Percentiles rank a stretch among this genome's conserved stretches.
phyloP scores from a whole-genome alignment of 305 asterid species.

The Petunia hybrid region DNA sequence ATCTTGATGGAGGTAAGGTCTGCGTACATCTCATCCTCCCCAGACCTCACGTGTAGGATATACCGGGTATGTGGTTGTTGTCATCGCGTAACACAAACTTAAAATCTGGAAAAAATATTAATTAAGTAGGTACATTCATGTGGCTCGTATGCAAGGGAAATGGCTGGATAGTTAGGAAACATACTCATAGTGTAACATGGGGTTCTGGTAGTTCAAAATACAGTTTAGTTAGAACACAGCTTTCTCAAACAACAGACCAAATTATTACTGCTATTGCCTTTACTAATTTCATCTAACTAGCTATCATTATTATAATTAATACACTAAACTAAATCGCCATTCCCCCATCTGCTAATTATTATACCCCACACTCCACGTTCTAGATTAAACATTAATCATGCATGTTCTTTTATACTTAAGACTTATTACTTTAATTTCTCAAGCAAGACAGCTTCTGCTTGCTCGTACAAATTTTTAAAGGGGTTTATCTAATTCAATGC shows the following conservation, averaged over 20 bases:
- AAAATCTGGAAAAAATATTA: too few species aligned
- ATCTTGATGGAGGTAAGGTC: too few species aligned
- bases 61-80: too few species aligned
- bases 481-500: background rate
- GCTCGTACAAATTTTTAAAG: constrained; percentile 7
- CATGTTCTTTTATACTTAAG: background rate
- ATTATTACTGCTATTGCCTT: constrained; percentile 40
- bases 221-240: constrained; percentile 38
- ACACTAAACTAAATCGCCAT: background rate
- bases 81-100: too few species aligned
- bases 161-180: background rate
- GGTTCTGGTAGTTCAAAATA: constrained; percentile 19
- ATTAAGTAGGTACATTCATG: background rate
- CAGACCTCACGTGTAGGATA: too few species aligned
- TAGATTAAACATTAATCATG: background rate
- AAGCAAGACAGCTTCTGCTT: background rate
- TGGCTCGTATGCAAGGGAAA: constrained; percentile 4
- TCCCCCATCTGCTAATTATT: constrained; percentile 24
- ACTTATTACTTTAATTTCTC: background rate
- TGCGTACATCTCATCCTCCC: too few species aligned
- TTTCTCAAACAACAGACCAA: constrained; percentile 45
- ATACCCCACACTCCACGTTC: constrained; percentile 32
- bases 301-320: constrained; percentile 31
- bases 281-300: constrained; percentile 33
- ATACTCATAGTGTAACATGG: constrained; percentile 28